Evolutionary conservation across 192 early-diverging fungal genomes (phyloP).

Genomic region (Rhizophlyctis rosea): DNA sequence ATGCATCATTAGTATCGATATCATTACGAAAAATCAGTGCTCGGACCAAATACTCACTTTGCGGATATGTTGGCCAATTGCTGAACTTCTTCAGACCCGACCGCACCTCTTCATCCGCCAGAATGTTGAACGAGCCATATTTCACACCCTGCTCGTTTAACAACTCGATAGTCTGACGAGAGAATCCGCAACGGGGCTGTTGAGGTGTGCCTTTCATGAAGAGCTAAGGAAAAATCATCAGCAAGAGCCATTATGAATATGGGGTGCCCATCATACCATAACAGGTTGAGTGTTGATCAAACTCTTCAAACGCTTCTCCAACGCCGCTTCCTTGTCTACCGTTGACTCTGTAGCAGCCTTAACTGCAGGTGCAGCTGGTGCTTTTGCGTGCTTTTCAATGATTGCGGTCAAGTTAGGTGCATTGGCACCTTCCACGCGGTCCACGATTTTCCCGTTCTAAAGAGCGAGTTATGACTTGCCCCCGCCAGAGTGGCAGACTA

Average conservation of each 20-base stretch:
- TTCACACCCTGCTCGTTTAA: constrained; percentile 70
- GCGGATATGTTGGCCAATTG: constrained; percentile 96
- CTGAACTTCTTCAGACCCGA: constrained; percentile 78
- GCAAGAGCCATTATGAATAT: no score
- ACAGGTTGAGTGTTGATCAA: constrained; percentile 54
- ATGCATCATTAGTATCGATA: constrained; percentile 6
- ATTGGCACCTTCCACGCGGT: constrained; percentile 87
- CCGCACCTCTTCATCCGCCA: constrained; percentile 88
- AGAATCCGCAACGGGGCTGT: constrained; percentile 92
- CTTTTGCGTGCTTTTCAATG: constrained; percentile 64
- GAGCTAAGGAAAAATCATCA: no score
- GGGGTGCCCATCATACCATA: no score
- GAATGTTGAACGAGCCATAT: constrained; percentile 89
- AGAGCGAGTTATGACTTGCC: no score
- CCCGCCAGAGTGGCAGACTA: background rate
- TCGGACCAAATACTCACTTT: constrained; percentile 36
- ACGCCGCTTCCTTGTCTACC: constrained; percentile 26
- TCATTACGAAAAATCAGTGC: background rate
- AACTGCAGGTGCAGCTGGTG: constrained; percentile 8
- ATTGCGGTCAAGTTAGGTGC: constrained; percentile 70
- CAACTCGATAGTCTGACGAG: constrained; percentile 73
- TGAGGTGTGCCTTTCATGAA: constrained; percentile 95
- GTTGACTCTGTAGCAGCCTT: constrained; percentile 22
- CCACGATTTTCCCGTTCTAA: constrained; percentile 63
- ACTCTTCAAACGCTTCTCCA: constrained; percentile 35